Percentiles rank a stretch among this genome's conserved stretches.
Evolutionary conservation across 164 flowering plant genomes (phyloP).

Genomic region (Umbilicus rupestris): DNA sequence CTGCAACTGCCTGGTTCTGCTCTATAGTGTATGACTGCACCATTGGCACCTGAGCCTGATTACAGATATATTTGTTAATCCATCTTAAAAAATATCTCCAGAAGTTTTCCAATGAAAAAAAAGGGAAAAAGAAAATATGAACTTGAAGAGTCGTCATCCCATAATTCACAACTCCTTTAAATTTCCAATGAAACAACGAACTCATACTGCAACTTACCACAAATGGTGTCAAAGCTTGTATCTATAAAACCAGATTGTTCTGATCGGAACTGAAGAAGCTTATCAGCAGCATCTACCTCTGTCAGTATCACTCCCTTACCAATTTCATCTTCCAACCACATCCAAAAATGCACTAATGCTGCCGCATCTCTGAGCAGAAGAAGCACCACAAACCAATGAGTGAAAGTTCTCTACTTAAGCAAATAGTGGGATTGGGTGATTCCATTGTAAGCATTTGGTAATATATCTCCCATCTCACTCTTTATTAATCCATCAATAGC

Average conservation of each 20-base stretch:
- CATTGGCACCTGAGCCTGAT: constrained; percentile 93
- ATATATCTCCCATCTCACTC: not conserved
- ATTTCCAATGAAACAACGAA: not conserved
- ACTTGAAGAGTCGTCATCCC: not conserved
- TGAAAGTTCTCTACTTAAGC: not conserved
- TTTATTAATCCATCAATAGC: not conserved
- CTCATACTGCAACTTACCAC: constrained; percentile 42
- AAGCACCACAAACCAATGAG: not conserved
- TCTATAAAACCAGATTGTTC: constrained; percentile 76
- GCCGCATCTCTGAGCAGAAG: constrained; percentile 73
- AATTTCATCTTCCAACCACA: constrained; percentile 81
- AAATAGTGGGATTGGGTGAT: not conserved
- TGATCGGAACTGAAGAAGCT: constrained; percentile 77
- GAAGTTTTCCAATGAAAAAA: not conserved
- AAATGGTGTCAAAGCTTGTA: constrained; percentile 93
- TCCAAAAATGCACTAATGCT: constrained; percentile 84
- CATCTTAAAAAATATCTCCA: not conserved
- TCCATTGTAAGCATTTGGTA: not conserved
- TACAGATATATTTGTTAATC: constrained; percentile 7
- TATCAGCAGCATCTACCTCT: constrained; percentile 86
- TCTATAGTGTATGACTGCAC: constrained; percentile 92
- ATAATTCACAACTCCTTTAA: not conserved
- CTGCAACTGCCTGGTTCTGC: constrained; percentile 77
- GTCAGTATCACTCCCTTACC: constrained; percentile 39
- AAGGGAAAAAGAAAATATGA: not conserved